These are phyloP conservation scores for Pyrus pyrifolia DNA, from an alignment of 306 rosid species.

Conservation along the genomic window DNA sequence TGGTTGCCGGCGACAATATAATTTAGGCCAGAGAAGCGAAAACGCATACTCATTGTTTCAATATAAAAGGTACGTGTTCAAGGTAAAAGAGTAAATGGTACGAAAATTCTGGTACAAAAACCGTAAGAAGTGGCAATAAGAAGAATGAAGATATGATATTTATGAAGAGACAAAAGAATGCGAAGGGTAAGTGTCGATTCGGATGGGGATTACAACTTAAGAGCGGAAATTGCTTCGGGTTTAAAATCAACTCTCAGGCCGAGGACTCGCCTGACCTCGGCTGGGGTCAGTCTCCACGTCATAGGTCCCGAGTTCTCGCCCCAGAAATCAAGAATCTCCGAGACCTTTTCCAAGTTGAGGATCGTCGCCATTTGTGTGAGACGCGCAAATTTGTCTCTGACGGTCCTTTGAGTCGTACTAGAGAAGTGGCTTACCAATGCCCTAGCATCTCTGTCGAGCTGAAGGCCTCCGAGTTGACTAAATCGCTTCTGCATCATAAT, in stretches of 20 bases:
- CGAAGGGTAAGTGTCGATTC: not conserved
- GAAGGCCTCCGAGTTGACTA: slow-evolving; percentile 97
- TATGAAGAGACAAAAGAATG: slow-evolving; percentile 25
- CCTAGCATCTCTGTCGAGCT: slow-evolving; percentile 91
- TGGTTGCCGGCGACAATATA: too few species aligned
- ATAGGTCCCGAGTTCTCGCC: slow-evolving; percentile 98
- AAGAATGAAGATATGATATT: slow-evolving; percentile 15
- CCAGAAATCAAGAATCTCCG: slow-evolving; percentile 97
- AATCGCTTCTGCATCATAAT: slow-evolving; percentile 95
- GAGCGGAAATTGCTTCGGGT: slow-evolving; percentile 83
- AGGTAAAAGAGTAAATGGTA: not conserved
- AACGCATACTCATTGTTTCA: not conserved
- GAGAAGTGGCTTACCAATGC: slow-evolving; percentile 94
- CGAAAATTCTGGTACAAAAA: not conserved
- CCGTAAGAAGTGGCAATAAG: not conserved
- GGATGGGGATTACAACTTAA: slow-evolving; percentile 50
- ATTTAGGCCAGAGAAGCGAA: not conserved
- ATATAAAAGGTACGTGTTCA: not conserved
- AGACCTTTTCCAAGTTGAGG: slow-evolving; percentile 89
- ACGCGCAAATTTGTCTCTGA: slow-evolving; percentile 92
- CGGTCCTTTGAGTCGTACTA: slow-evolving; percentile 84
- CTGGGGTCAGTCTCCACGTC: slow-evolving; percentile 98
- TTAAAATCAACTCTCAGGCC: slow-evolving; percentile 88
- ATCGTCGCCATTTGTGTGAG: slow-evolving; percentile 95
- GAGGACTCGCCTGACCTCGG: slow-evolving; percentile 94